phyloP scores from a whole-genome alignment of 345 rosid species.

The Leavenworthia alabamica region DNA sequence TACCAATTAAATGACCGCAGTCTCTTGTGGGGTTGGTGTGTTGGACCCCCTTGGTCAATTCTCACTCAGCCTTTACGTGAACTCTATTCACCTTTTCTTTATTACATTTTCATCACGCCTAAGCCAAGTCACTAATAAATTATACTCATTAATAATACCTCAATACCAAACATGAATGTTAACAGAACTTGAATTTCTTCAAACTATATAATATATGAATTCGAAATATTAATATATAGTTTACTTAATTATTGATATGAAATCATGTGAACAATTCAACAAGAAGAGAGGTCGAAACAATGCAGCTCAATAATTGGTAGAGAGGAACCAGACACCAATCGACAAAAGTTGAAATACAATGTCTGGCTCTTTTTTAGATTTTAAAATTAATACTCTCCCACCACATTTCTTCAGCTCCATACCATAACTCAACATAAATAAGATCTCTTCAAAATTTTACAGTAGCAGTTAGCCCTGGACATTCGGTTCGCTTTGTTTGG shows the following conservation, averaged over 20 bases:
- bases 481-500: too few relatives aligned
- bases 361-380: slow-evolving; percentile 21
- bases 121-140: slow-evolving; percentile 28
- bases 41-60: background rate
- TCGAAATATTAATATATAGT: background rate
- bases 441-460: too few relatives aligned
- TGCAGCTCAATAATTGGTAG: slow-evolving; percentile 28
- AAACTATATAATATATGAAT: background rate
- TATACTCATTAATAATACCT: background rate
- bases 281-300: slow-evolving; percentile 21
- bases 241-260: background rate
- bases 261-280: slow-evolving; percentile 1
- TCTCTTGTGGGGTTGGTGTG: background rate
- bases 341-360: background rate
- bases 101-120: slow-evolving; percentile 25
- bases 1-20: slow-evolving; percentile 10
- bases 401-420: slow-evolving; percentile 27
- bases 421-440: background rate
- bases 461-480: too few relatives aligned
- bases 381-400: background rate
- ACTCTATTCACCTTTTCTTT: slow-evolving; percentile 20
- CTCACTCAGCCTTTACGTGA: slow-evolving; percentile 27
- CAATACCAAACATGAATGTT: slow-evolving; percentile 8
- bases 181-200: background rate
- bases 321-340: slow-evolving; percentile 25